phyloP scores from a whole-genome alignment of 768 basidiomycete species.

The Termitomyces sp. region DNA sequence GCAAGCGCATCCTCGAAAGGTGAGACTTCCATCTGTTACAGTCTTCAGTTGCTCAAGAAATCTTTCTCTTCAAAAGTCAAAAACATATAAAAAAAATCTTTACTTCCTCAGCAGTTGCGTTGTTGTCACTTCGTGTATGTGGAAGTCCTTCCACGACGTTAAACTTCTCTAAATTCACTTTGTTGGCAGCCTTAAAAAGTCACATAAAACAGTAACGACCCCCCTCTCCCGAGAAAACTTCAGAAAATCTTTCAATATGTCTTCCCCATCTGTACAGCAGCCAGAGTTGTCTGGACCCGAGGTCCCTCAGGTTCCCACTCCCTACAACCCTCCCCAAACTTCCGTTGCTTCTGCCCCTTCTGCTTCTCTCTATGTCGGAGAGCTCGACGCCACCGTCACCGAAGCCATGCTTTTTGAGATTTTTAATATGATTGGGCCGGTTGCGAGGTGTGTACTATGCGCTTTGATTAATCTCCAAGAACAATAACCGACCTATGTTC shows the following conservation, averaged over 20 bases:
- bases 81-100: constrained; percentile 66
- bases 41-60: constrained; percentile 17
- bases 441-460: constrained; percentile 72
- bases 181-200: constrained; percentile 61
- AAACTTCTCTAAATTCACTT: constrained; percentile 18
- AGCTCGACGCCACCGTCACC: constrained; percentile 96
- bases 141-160: constrained; percentile 13
- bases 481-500: neutral
- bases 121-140: constrained; percentile 69
- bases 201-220: constrained; percentile 91
- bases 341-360: constrained; percentile 70
- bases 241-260: constrained; percentile 53
- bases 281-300: constrained; percentile 54
- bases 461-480: neutral
- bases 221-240: constrained; percentile 33
- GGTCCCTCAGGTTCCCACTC: constrained; percentile 33
- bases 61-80: constrained; percentile 52
- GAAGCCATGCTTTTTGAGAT: constrained; percentile 99
- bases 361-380: constrained; percentile 97
- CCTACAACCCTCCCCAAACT: constrained; percentile 44
- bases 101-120: constrained; percentile 72
- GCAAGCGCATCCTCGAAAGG: constrained; percentile 74
- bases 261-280: constrained; percentile 45
- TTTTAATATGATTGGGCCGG: constrained; percentile 99
- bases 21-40: constrained; percentile 32